phyloP scores from a whole-genome alignment of 2,329 filamentous ascomycete genomes.

The Chaetothyriales sp. region DNA sequence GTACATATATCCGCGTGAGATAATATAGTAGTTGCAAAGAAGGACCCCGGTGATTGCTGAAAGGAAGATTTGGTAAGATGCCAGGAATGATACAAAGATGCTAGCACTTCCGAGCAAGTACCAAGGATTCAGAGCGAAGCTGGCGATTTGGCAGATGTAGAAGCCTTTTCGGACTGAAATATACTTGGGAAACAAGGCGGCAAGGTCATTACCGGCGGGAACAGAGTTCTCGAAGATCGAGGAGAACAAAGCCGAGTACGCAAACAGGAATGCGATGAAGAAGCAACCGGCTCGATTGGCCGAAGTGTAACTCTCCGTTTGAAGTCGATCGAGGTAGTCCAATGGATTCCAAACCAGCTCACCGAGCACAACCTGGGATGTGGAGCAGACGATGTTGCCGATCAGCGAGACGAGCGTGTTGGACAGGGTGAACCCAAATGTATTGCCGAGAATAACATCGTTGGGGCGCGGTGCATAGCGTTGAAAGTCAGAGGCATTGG shows the following conservation, averaged over 20 bases:
- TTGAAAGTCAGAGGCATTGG: constrained; percentile 67
- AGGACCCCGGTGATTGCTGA: constrained; percentile 88
- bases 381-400: constrained; percentile 63
- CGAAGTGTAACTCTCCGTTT: constrained; percentile 52
- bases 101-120: constrained; percentile 62
- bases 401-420: no score
- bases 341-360: constrained; percentile 70
- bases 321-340: constrained; percentile 51
- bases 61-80: constrained; percentile 85
- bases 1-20: constrained; percentile 68
- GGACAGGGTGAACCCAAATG: constrained; percentile 60
- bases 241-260: constrained; percentile 25
- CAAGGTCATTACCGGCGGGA: constrained; percentile 11
- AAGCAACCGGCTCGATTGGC: constrained; percentile 60
- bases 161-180: constrained; percentile 22
- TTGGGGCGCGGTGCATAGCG: constrained; percentile 53
- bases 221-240: constrained; percentile 32
- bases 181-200: constrained; percentile 12
- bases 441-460: no score
- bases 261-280: constrained; percentile 50
- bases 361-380: no score
- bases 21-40: constrained; percentile 71
- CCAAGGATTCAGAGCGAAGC: constrained; percentile 71
- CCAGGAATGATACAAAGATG: constrained; percentile 76
- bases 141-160: constrained; percentile 68